These are phyloP conservation scores for Collariella sp. DNA, from an alignment of 495 filamentous ascomycete species.

Conservation along the genomic window DNA sequence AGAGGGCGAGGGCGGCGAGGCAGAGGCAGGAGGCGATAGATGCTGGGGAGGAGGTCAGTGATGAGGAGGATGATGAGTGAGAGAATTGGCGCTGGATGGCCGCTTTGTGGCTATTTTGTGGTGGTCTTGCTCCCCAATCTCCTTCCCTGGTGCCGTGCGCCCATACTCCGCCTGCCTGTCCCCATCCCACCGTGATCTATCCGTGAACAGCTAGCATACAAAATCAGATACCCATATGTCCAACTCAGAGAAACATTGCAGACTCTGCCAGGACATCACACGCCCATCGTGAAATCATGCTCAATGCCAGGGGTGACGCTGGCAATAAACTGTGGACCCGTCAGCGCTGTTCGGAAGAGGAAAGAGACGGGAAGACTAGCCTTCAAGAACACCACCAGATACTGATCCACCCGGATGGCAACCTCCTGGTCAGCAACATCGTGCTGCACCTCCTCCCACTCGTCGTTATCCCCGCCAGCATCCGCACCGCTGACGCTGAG, in stretches of 20 bases:
- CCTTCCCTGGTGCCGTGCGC: not conserved
- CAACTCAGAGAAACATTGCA: not conserved
- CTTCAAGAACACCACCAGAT: constrained; percentile 94
- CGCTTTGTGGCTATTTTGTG: not conserved
- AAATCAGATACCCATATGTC: not conserved
- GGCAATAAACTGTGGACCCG: constrained; percentile 66
- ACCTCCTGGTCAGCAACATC: constrained; percentile 68
- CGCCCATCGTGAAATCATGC: constrained; percentile 97
- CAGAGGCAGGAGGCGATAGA: constrained; percentile 62
- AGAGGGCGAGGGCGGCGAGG: constrained; percentile 60
- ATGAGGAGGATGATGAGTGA: constrained; percentile 49
- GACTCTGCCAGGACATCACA: constrained; percentile 38
- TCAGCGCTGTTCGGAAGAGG: constrained; percentile 6
- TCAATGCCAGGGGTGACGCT: constrained; percentile 95
- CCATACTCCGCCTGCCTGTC: constrained; percentile 1
- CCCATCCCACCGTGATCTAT: not conserved
- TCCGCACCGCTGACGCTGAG: constrained; percentile 37
- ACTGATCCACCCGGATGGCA: constrained; percentile 94
- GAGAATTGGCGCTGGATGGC: not conserved
- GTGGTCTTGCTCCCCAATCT: not conserved
- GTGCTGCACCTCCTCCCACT: constrained; percentile 75
- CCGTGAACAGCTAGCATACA: constrained; percentile 1
- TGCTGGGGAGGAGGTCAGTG: constrained; percentile 59
- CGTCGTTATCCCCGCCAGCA: constrained; percentile 49
- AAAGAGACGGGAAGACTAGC: constrained; percentile 10